A percentile compares a stretch with the other conserved stretches of the same genome.
Conservation (phyloP, 2,329 filamentous ascomycete genomes). For the Aspergillus pseudotamarii region DNA sequence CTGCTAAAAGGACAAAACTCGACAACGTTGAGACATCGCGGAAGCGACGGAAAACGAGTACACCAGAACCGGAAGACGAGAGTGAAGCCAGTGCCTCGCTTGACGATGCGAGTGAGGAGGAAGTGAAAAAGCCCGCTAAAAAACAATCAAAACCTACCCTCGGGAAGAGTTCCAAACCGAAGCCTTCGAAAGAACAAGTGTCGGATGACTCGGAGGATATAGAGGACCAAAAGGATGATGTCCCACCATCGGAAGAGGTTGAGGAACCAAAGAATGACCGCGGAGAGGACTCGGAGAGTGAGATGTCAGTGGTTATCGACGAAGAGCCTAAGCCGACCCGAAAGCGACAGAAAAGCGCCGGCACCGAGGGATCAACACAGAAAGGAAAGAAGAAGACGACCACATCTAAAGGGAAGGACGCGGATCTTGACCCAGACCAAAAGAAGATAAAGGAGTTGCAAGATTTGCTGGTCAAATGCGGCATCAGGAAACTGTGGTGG, state of each 20-base stretch:
- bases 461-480: slow-evolving; percentile 83
- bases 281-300: slow-evolving; percentile 60
- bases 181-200: slow-evolving; percentile 13
- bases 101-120: slow-evolving; percentile 27
- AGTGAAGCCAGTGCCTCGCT: slow-evolving; percentile 15
- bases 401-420: slow-evolving; percentile 46
- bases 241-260: slow-evolving; percentile 23
- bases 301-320: slow-evolving; percentile 77
- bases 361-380: slow-evolving; percentile 27
- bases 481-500: slow-evolving; percentile 88
- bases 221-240: slow-evolving; percentile 17
- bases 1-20: slow-evolving; percentile 33
- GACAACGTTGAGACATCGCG: slow-evolving; percentile 26
- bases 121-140: slow-evolving; percentile 16
- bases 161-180: slow-evolving; percentile 13
- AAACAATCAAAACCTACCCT: slow-evolving; percentile 12
- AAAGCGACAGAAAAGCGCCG: slow-evolving; percentile 46
- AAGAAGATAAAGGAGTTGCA: slow-evolving; percentile 87
- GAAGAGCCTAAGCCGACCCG: slow-evolving; percentile 65
- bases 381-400: slow-evolving; percentile 36
- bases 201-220: slow-evolving; percentile 17
- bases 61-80: slow-evolving; percentile 29
- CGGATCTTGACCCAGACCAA: slow-evolving; percentile 63
- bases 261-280: slow-evolving; percentile 31
- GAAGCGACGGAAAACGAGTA: slow-evolving; percentile 40